These are phyloP conservation scores for Tetrapisispora phaffii DNA, from an alignment of 805 yeast genomes.

Conservation along the genomic window DNA sequence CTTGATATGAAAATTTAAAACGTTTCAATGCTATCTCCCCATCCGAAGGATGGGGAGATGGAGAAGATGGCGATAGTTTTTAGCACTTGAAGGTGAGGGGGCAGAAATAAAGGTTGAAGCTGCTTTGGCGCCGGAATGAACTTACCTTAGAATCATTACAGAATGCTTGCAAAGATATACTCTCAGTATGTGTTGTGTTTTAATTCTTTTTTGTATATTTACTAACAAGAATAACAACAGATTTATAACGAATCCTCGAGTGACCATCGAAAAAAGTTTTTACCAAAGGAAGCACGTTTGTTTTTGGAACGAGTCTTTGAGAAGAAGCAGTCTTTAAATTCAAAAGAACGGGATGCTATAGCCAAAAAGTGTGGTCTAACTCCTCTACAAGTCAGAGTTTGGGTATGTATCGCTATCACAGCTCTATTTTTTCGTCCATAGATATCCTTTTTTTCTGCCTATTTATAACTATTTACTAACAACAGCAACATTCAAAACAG, in stretches of 20 bases:
- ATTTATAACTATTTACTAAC: constrained; percentile 1
- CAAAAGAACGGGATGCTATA: constrained; percentile 16
- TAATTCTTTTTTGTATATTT: constrained; percentile 4
- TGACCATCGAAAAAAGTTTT: neutral
- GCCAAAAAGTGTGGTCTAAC: constrained; percentile 16
- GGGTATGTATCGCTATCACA: constrained; percentile 13
- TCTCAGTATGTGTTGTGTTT: constrained; percentile 4
- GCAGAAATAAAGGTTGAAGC: neutral
- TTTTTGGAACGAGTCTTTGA: constrained; percentile 15
- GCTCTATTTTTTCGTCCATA: neutral
- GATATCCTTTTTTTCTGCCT: neutral
- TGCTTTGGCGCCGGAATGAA: neutral
- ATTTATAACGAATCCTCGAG: constrained; percentile 1
- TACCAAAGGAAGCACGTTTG: constrained; percentile 8
- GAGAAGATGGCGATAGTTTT: neutral
- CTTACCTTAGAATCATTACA: constrained; percentile 5
- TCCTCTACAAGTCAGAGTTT: constrained; percentile 18
- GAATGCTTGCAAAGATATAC: constrained; percentile 6
- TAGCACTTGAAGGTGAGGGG: neutral
- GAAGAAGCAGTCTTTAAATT: constrained; percentile 15
- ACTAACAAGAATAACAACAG: constrained; percentile 4
- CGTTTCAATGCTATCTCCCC: neutral
- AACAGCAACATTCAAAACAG: constrained; percentile 3
- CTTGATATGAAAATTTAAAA: too few relatives aligned
- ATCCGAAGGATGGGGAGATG: neutral